Evolutionary conservation across 768 basidiomycete genomes (phyloP), one percentile per base, ranked within the genome.

Genomic region (Termitomyces sp.): DNA sequence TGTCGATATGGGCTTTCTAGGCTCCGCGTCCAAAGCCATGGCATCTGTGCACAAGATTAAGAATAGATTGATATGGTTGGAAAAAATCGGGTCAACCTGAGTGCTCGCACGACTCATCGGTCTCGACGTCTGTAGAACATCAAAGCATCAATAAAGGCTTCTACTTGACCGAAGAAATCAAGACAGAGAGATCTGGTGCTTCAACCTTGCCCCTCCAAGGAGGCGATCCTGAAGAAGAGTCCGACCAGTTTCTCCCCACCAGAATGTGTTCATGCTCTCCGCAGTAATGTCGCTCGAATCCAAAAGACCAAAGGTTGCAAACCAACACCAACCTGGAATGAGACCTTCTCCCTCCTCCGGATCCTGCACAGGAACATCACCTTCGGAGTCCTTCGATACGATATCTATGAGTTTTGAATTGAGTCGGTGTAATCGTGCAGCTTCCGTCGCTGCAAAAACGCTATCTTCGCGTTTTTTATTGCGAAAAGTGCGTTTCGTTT

Each of bases 401-500:
- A 78, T 72, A 19, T 75, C 70, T 46, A 67, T 64, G 50, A 93
- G 81, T 72, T 86, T 92, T 53, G 78, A 60, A 63, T 85, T 83
- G 41, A 93, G 77, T 56, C 91, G 80, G 57, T 87, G 70, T 35
- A 93, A 73, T 38, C 91, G 85, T 40, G 87, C 90, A 19, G 90
- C 89, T 58, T 88, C 85, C 9, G 81, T 76, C 1, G 79, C 90
- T 45, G 90, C 90, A 63, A 88, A 93, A 52, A 88, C 79, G 52
- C 89, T 85, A 43, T 71, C 69, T 64, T 85, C 80, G 56, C 90
- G 83, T 69, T 93, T 93, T 63, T 87, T 85, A 14, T 84, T 75
- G 61, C 90, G 87, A 70, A 82, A 89, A 14, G 80, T 71, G 30
- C 91, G 87, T 66, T 93, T 93, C 46, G 80, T 77, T 72, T 93